Percentiles rank a stretch among this genome's conserved stretches.
Conservation (phyloP, 192 early-diverging fungal genomes). For the Dissophora ornata region DNA sequence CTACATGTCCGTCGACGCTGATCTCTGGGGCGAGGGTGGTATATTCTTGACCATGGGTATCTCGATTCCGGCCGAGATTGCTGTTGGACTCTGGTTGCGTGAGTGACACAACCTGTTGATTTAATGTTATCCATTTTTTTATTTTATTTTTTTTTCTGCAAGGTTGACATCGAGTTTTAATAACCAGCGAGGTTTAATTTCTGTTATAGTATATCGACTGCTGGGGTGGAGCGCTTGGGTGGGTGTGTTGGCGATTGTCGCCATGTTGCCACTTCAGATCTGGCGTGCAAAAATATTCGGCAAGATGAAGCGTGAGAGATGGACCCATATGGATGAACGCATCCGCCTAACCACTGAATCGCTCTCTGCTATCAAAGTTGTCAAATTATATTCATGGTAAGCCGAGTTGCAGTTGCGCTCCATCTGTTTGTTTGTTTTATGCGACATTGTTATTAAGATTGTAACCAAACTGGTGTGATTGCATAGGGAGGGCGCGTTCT, state of each 20-base stretch:
- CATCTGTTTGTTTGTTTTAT: not conserved
- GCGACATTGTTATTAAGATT: too few relatives aligned
- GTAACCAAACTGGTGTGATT: too few relatives aligned
- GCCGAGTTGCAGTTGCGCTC: not conserved
- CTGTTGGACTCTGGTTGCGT: slow-evolving; percentile 28
- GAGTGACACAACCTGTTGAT: not conserved
- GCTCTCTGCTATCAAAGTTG: slow-evolving; percentile 51
- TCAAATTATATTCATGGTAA: slow-evolving; percentile 43
- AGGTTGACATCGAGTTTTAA: too few relatives aligned
- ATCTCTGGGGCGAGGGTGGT: slow-evolving; percentile 3
- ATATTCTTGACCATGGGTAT: slow-evolving; percentile 25
- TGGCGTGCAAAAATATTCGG: slow-evolving; percentile 33
- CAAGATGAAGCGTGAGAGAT: slow-evolving; percentile 19
- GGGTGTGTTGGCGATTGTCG: slow-evolving; percentile 16
- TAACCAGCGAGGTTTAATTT: too few relatives aligned
- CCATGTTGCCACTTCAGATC: slow-evolving; percentile 33
- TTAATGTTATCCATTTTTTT: too few relatives aligned
- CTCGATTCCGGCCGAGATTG: slow-evolving; percentile 32
- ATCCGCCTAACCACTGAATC: slow-evolving; percentile 50
- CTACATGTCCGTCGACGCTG: slow-evolving; percentile 35
- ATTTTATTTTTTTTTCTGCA: too few relatives aligned
- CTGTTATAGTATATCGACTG: slow-evolving; percentile 20
- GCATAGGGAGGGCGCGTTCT: slow-evolving; percentile 20
- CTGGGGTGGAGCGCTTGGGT: slow-evolving; percentile 46
- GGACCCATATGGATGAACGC: slow-evolving; percentile 46